Evolutionary conservation across 1,284 basidiomycete genomes (phyloP).

Genomic region (Microstroma glucosiphilum): DNA sequence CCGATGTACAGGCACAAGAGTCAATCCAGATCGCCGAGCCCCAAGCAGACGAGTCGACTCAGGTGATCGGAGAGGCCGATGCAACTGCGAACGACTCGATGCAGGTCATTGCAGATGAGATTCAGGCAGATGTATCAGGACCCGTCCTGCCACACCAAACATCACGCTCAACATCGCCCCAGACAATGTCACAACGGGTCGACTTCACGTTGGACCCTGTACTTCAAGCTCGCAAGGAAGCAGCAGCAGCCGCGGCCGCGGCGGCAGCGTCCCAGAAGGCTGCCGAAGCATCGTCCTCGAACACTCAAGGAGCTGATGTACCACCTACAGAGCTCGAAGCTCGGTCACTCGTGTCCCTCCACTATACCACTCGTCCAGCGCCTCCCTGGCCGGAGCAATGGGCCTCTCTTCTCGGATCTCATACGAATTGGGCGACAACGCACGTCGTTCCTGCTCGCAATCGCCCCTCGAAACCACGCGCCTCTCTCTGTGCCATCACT

Average conservation of each 20-base stretch:
- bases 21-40: too few species aligned
- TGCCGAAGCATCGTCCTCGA: neutral
- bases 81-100: too few species aligned
- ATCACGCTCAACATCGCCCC: too few species aligned
- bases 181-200: neutral
- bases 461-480: neutral
- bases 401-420: neutral
- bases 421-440: neutral
- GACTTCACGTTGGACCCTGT: slow-evolving; percentile 2
- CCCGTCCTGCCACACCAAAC: too few species aligned
- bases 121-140: too few species aligned
- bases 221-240: neutral
- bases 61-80: too few species aligned
- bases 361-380: neutral
- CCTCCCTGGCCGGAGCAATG: neutral
- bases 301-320: neutral
- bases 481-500: slow-evolving; percentile 2
- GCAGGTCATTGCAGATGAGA: too few species aligned
- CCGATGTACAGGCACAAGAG: too few species aligned
- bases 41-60: too few species aligned
- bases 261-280: neutral
- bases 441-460: neutral
- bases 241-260: neutral
- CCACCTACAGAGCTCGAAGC: neutral
- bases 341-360: neutral